Conservation (phyloP, 192 early-diverging fungal genomes). For the Backusella macrospora region DNA sequence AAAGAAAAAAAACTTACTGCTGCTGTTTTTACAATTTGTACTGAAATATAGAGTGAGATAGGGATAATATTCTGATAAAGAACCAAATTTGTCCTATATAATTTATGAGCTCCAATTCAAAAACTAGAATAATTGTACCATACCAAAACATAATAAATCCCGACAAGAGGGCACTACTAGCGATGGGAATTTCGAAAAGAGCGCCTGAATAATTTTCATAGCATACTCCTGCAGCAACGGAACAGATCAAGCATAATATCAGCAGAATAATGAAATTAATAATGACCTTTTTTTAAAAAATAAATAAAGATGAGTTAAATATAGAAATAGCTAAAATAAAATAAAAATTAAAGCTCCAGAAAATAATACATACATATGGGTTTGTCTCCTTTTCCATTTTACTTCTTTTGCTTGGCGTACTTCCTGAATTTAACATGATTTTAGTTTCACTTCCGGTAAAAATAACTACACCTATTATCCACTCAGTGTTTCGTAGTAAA, state of each 20-base stretch:
- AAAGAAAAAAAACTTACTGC: constrained; percentile 19
- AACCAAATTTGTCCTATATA: constrained; percentile 73
- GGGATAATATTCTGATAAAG: constrained; percentile 95
- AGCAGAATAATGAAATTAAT: constrained; percentile 83
- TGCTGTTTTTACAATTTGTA: constrained; percentile 74
- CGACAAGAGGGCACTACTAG: constrained; percentile 51
- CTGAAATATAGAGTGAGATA: constrained; percentile 89
- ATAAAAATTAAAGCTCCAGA: not conserved
- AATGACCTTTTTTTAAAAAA: constrained; percentile 50
- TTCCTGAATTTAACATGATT: constrained; percentile 73
- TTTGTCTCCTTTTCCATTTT: constrained; percentile 73
- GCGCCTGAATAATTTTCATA: constrained; percentile 52
- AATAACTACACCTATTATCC: constrained; percentile 69
- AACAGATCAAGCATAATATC: constrained; percentile 69
- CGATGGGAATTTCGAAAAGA: constrained; percentile 52
- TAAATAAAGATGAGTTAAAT: not conserved
- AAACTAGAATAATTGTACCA: constrained; percentile 7
- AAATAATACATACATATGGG: constrained; percentile 51
- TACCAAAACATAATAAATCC: constrained; percentile 74
- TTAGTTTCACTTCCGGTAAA: constrained; percentile 80
- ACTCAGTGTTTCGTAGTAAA: constrained; percentile 72
- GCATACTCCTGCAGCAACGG: constrained; percentile 65
- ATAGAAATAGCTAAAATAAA: not conserved
- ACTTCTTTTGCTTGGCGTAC: constrained; percentile 66
- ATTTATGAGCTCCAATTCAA: not conserved